Base-by-base conservation (phyloP, 345 rosid genomes). In the Eucalyptus erythrocorys region DNA sequence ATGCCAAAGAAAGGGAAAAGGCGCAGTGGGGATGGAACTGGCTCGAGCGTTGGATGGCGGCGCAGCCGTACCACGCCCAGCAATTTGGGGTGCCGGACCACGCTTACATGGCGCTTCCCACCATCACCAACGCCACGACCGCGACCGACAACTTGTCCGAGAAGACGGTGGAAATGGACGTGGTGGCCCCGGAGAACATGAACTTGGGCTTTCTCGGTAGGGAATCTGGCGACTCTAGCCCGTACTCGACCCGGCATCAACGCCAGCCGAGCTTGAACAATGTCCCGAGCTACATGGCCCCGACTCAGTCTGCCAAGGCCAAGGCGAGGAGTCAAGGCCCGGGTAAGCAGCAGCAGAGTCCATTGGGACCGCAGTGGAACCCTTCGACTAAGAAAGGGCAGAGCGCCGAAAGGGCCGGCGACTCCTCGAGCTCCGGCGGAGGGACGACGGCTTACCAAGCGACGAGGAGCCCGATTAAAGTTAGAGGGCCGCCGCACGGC, bases 21-120 rank as follows among this genome's bases (percentile, higher is more conserved):
- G 92, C 90, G 24, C 95, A 95, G 48, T 94, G 96, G 99, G 98
- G 96, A 9, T 96, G 97, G 99, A 98, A 98, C 66, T 98, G 99
- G 99, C 95, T 97, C 15, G 98, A 98, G 89, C 94, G 93, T 32
- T 97, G 99, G 99, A 96, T 98, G 99, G 94, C 98, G 32, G 87
- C 98, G 4, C 99, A 97, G 59, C 96, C 97, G 17, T 88, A 94
- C 89, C 89, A 93, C 7, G 50, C 88, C 30, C 93, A 89, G 88
- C 94, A 95, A 15, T 48, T 89, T 8, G 94, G 93, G 57, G 91
- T 89, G 15, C 91, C 90, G 48, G 94, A 95, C 42, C 93, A 87
- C 50, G 92, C 97, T 81, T 96, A 96, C 86, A 89, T 90, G 81
- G 93, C 97, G 40, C 91, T 94, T 43, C 90, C 94, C 13, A 89